These are phyloP conservation scores for Dendrostoma leiphaemia DNA, from an alignment of 2,329 filamentous ascomycete genomes.

Conservation along the genomic window DNA sequence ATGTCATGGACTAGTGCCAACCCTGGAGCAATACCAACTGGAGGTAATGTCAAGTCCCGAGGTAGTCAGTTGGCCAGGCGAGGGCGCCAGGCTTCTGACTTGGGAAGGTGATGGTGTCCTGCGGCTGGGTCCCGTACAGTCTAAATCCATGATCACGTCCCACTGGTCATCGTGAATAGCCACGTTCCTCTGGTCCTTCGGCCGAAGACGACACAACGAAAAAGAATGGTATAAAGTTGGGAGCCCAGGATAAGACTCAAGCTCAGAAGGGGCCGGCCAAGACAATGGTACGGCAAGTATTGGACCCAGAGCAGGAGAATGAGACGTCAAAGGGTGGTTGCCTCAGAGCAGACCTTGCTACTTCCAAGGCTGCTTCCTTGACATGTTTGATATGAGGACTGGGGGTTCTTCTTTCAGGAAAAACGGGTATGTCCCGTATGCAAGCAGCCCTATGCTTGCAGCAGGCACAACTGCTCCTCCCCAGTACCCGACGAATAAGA, in stretches of 20 bases:
- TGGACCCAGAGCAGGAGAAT: background rate
- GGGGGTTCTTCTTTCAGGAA: background rate
- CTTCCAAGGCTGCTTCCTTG: background rate
- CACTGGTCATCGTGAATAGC: conserved; percentile 8
- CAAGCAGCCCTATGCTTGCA: background rate
- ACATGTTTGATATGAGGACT: background rate
- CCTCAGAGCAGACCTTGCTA: background rate
- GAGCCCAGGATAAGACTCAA: background rate
- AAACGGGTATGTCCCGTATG: background rate
- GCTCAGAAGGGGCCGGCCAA: background rate
- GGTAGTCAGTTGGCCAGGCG: background rate
- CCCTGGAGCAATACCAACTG: background rate
- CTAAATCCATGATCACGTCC: conserved; percentile 6
- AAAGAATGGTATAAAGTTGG: no score
- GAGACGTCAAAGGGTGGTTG: background rate
- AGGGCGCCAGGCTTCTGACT: background rate
- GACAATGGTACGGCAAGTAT: background rate
- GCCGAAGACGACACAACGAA: background rate
- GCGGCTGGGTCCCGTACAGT: background rate
- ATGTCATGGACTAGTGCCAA: background rate
- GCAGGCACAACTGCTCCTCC: background rate
- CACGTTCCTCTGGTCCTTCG: background rate
- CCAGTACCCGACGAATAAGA: background rate
- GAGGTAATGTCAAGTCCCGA: background rate
- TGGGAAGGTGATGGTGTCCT: no score